A percentile compares a stretch with the other conserved stretches of the same genome.
phyloP scores from a whole-genome alignment of 306 rosid genomes.

The Glycine tomentella region DNA sequence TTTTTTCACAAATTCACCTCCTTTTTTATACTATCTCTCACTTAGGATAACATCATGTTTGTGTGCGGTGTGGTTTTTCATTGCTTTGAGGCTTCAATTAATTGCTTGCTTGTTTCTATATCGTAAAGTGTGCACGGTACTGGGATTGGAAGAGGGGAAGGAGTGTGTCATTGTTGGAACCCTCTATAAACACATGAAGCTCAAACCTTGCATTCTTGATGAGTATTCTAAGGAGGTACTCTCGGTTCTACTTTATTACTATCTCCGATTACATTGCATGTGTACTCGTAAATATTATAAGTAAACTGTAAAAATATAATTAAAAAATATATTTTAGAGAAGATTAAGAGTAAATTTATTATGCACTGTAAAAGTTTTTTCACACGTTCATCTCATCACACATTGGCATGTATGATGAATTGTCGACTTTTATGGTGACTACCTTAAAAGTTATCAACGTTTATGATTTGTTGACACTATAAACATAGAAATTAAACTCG shows the following conservation, averaged over 20 bases:
- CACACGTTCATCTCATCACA: background rate
- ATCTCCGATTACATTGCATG: background rate
- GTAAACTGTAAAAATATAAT: background rate
- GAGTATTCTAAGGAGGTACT: slow-evolving; percentile 92
- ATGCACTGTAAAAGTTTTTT: background rate
- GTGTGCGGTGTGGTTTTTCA: background rate
- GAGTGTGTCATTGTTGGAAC: slow-evolving; percentile 93
- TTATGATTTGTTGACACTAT: background rate
- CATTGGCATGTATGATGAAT: background rate
- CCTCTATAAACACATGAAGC: slow-evolving; percentile 91
- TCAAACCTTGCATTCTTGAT: slow-evolving; percentile 86
- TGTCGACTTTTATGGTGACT: background rate
- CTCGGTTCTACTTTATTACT: background rate
- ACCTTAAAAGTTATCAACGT: background rate
- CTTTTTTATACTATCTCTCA: background rate
- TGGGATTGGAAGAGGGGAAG: slow-evolving; percentile 77
- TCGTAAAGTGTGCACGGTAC: slow-evolving; percentile 73
- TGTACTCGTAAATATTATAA: background rate
- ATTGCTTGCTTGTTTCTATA: slow-evolving; percentile 16
- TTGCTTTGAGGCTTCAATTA: background rate
- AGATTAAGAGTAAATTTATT: background rate
- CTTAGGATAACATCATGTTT: slow-evolving; percentile 19
- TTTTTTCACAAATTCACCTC: background rate
- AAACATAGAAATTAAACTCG: background rate
- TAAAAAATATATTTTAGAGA: background rate